Evolutionary conservation across 805 yeast genomes (phyloP), one percentile per base, ranked within the genome.

Genomic region (Starmera dryadoides): DNA sequence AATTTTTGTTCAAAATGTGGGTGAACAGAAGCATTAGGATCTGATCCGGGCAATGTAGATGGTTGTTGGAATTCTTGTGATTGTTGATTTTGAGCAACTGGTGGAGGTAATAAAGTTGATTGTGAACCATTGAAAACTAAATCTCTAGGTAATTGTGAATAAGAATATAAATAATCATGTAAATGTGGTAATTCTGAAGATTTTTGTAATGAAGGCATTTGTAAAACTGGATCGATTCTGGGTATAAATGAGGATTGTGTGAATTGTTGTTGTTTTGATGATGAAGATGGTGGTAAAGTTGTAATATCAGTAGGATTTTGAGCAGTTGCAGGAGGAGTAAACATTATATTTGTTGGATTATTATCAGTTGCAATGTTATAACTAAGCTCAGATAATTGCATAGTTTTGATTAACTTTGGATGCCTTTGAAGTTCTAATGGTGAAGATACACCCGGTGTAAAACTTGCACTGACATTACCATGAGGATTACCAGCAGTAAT

Each of bases 1-100:
- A 45, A 32, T 16, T 38, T 33, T 28, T 22, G 19, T n/a, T 26
- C 32, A 12, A 25, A 11, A n/a, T 25, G 37, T 12, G 34, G 30
- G 7, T 16, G 28, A 2, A 25, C 28, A 18, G 33, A 11, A 17
- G 43, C 10, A 25, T 12, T 25, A n/a, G n/a, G n/a, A n/a, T 32
- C 22, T 21, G 20, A 5, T 34, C 16, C 21, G 34, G n/a, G n/a
- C n/a, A n/a, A n/a, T n/a, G n/a, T n/a, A n/a, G n/a, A n/a, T n/a
- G n/a, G n/a, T 12, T 36, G 19, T 22, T 28, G 37, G 12, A 22
- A 25, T 3, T 21, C 33, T 35, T 17, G 32, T 5, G 16, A 4
- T 30, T 12, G 23, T 7, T 31, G 19, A 25, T 8, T 12, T 17
- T 30, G 32, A 16, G 17, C 16, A 7, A 8, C 19, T 30, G 32